Percentiles rank a stretch among this genome's conserved stretches.
These are phyloP conservation scores for Peronospora destructor DNA, from an alignment of 352 stramenopile genomes.

Conservation along the genomic window DNA sequence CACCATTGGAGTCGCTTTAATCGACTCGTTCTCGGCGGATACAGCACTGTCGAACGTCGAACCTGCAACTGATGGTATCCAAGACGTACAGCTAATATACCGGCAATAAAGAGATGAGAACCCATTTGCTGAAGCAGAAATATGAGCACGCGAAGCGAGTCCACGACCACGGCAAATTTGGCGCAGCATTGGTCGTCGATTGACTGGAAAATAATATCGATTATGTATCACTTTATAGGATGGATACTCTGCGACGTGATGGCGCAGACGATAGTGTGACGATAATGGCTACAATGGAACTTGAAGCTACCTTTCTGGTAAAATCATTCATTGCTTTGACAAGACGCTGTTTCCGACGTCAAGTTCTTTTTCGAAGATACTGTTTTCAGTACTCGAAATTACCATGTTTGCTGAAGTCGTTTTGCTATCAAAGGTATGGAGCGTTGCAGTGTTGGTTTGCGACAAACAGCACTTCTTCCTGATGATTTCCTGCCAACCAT, in stretches of 20 bases:
- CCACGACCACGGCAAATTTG: conserved; percentile 1
- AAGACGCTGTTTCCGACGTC: too few relatives aligned
- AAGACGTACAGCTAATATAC: conserved; percentile 8
- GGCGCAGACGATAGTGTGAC: background rate
- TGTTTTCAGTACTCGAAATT: too few relatives aligned
- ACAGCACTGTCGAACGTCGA: background rate
- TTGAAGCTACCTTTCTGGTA: too few relatives aligned
- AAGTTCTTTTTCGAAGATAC: too few relatives aligned
- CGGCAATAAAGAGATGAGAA: conserved; percentile 1
- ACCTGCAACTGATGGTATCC: conserved; percentile 15
- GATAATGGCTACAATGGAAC: background rate
- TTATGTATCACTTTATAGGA: background rate
- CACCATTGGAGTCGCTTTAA: conserved; percentile 54
- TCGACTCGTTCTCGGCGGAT: conserved; percentile 3
- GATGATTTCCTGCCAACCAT: too few relatives aligned
- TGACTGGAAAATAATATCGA: background rate
- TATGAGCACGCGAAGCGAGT: conserved; percentile 10
- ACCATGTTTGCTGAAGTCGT: too few relatives aligned
- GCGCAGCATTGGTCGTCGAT: conserved; percentile 12
- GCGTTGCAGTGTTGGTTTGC: too few relatives aligned
- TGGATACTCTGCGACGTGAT: background rate
- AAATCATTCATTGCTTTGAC: too few relatives aligned
- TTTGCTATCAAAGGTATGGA: too few relatives aligned
- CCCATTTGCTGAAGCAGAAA: background rate
- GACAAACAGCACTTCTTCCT: too few relatives aligned